Evolutionary conservation across 768 basidiomycete species (phyloP).

Genomic region (Boletus sensibilis): DNA sequence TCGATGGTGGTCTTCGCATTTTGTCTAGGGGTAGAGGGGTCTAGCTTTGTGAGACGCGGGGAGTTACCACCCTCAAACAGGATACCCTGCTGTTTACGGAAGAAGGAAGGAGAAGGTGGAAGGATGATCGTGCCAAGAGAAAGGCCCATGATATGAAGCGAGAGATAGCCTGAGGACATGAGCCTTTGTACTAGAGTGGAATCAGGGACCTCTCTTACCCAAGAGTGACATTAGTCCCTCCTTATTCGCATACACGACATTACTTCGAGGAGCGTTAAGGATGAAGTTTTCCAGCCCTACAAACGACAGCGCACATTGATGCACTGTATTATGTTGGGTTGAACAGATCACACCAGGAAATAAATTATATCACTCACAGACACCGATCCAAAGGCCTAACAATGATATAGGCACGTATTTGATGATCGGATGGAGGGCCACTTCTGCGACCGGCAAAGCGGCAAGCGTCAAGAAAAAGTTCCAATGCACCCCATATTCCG

Average conservation of each 20-base stretch:
- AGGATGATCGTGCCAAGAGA: conserved; percentile 79
- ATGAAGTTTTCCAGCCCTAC: conserved; percentile 62
- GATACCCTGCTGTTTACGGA: conserved; percentile 47
- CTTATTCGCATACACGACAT: conserved; percentile 78
- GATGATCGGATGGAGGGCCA: conserved; percentile 67
- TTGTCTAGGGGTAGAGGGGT: conserved; percentile 45
- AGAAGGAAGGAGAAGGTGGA: conserved; percentile 74
- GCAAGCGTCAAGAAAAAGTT: conserved; percentile 97
- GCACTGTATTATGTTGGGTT: conserved; percentile 44
- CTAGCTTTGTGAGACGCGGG: conserved; percentile 4
- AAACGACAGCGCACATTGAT: conserved; percentile 63
- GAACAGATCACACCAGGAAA: not conserved
- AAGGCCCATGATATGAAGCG: conserved; percentile 85
- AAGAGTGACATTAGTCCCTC: conserved; percentile 84
- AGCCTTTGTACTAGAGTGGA: not conserved
- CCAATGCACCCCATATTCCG: conserved; percentile 97
- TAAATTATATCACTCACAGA: conserved; percentile 42
- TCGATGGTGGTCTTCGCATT: conserved; percentile 75
- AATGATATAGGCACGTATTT: conserved; percentile 54
- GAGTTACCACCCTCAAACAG: conserved; percentile 11
- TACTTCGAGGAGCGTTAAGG: conserved; percentile 59
- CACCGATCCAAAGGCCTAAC: conserved; percentile 59
- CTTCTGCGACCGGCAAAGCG: conserved; percentile 70
- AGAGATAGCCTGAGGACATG: conserved; percentile 67
- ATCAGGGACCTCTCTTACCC: conserved; percentile 41